Conservation (phyloP, 768 basidiomycete species). For the Pluteus cervinus region DNA sequence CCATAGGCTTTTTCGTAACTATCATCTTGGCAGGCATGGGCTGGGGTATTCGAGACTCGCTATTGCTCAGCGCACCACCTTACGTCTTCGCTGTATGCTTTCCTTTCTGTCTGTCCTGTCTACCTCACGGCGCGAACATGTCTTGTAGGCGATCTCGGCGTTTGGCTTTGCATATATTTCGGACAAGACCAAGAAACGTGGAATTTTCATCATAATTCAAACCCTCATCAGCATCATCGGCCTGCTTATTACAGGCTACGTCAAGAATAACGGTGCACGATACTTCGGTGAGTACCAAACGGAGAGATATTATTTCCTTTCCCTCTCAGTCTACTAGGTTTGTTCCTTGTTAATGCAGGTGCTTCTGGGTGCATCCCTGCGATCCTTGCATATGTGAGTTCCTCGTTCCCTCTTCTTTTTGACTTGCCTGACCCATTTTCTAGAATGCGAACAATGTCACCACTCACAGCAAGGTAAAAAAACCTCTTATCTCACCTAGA, state of each 20-base stretch:
- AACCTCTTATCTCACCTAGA: neutral
- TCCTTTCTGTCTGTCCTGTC: neutral
- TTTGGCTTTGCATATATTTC: constrained; percentile 32
- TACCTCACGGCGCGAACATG: neutral
- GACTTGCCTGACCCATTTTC: constrained; percentile 1
- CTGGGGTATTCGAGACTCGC: constrained; percentile 19
- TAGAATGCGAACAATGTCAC: constrained; percentile 31
- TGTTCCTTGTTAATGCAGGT: constrained; percentile 29
- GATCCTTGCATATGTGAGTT: constrained; percentile 32
- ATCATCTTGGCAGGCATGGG: constrained; percentile 31
- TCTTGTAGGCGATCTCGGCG: constrained; percentile 24
- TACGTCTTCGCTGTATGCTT: constrained; percentile 22
- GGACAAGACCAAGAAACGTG: constrained; percentile 28
- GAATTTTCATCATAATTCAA: constrained; percentile 25
- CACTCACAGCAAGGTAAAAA: constrained; percentile 25
- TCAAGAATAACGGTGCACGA: constrained; percentile 19
- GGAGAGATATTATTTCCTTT: constrained; percentile 1
- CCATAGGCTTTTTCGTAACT: constrained; percentile 28
- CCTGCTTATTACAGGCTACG: constrained; percentile 25
- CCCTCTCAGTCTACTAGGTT: constrained; percentile 11
- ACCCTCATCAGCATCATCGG: constrained; percentile 26
- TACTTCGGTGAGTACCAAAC: constrained; percentile 21
- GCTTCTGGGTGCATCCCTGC: constrained; percentile 29
- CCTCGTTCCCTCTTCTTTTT: neutral
- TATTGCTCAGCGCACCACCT: constrained; percentile 30